Conservation (phyloP, 306 rosid genomes). For the Pueraria montana region DNA sequence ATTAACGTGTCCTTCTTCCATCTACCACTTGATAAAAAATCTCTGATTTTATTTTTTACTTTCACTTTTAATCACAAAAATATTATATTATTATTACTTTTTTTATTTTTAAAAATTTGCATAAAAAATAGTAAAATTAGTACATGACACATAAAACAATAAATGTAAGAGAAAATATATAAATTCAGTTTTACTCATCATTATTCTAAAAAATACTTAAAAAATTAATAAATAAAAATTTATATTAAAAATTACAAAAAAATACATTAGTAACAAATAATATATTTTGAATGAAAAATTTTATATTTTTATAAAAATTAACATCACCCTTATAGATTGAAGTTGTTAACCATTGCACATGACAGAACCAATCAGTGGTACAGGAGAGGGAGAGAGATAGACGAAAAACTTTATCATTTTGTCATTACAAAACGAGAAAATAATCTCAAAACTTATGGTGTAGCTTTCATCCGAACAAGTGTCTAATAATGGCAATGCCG, state of each 20-base stretch:
- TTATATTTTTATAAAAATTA: neutral
- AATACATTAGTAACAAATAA: neutral
- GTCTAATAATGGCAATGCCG: neutral
- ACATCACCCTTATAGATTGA: neutral
- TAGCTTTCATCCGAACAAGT: neutral
- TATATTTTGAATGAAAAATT: neutral
- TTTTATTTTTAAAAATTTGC: no score
- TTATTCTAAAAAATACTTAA: neutral
- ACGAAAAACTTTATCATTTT: neutral
- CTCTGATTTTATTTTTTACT: no score
- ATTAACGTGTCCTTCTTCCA: no score
- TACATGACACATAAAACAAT: no score
- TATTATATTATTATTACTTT: no score
- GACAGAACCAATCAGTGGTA: neutral
- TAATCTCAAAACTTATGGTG: neutral
- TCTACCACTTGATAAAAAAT: no score
- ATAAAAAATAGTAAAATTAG: no score
- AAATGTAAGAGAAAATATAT: neutral
- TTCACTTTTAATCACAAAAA: no score
- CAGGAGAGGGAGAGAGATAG: neutral
- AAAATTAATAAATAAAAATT: neutral
- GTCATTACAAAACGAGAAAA: neutral
- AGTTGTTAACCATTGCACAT: neutral
- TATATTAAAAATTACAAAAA: neutral
- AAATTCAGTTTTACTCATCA: neutral